A percentile compares a stretch with the other conserved stretches of the same genome.
Conservation (phyloP, 1,284 basidiomycete genomes). For the Ceratobasidium sp. region DNA sequence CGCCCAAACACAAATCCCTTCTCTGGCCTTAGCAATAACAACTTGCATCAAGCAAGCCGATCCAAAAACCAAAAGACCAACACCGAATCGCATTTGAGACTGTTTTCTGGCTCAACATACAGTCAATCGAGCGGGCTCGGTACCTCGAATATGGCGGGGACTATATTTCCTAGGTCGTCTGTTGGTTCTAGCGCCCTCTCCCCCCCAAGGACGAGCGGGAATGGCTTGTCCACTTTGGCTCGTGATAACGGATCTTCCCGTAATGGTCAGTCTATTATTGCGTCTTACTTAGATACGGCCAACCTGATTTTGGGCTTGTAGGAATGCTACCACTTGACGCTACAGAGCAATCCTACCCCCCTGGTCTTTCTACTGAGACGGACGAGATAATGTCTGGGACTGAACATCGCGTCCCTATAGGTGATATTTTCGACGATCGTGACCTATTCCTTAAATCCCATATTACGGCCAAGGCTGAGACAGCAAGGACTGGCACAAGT, state of each 20-base stretch:
- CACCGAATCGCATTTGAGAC: too few relatives aligned
- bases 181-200: background rate
- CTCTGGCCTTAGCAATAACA: background rate
- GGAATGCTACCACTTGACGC: background rate
- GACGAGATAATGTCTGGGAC: slow-evolving; percentile 20
- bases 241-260: too few relatives aligned
- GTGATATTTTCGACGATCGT: background rate
- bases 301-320: background rate
- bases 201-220: too few relatives aligned
- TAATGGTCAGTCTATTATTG: background rate
- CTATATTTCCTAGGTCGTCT: background rate
- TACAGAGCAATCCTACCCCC: background rate
- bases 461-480: background rate
- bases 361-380: background rate
- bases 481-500: background rate
- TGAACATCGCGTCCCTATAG: background rate
- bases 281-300: background rate
- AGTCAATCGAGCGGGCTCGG: too few relatives aligned
- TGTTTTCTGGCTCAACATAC: background rate
- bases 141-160: background rate
- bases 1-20: background rate
- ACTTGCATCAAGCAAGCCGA: background rate
- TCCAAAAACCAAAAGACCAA: background rate
- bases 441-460: background rate
- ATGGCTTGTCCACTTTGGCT: too few relatives aligned